These are phyloP conservation scores for Pyrenula aspistea DNA, from an alignment of 495 filamentous ascomycete species.

Conservation along the genomic window DNA sequence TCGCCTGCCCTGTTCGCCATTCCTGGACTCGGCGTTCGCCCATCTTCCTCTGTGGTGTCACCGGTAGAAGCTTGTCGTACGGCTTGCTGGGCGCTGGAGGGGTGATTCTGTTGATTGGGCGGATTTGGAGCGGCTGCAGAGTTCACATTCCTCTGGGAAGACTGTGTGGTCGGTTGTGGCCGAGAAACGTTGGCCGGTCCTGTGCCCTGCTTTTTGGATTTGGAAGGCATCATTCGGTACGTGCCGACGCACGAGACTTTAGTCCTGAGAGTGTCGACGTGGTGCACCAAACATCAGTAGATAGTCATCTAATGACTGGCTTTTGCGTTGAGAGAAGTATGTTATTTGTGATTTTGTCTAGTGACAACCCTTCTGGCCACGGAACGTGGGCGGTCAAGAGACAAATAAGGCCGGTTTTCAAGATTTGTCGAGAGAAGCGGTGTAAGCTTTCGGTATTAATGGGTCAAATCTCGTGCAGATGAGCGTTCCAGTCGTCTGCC, in stretches of 20 bases:
- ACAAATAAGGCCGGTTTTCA: too few species aligned
- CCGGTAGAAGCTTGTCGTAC: constrained; percentile 19
- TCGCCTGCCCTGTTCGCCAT: constrained; percentile 15
- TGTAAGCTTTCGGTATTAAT: too few species aligned
- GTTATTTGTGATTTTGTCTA: too few species aligned
- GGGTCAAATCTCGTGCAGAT: too few species aligned
- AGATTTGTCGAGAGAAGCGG: too few species aligned
- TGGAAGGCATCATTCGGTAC: background rate
- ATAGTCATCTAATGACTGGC: too few species aligned
- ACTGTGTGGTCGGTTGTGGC: background rate
- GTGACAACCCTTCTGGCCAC: background rate
- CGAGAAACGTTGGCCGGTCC: background rate
- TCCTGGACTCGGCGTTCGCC: constrained; percentile 17
- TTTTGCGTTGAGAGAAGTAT: too few species aligned
- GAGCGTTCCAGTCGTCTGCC: too few species aligned
- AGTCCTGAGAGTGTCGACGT: background rate
- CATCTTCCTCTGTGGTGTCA: constrained; percentile 22
- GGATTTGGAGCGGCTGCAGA: background rate
- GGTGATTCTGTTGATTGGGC: background rate
- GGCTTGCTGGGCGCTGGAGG: constrained; percentile 1
- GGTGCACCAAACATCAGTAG: background rate
- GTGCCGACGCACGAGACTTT: background rate
- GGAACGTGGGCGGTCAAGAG: background rate
- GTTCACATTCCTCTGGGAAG: background rate
- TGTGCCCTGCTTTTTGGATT: background rate